Evolutionary conservation across 1,284 basidiomycete species (phyloP), one percentile per base, ranked within the genome.

Genomic region (Trichosporon ovoides): DNA sequence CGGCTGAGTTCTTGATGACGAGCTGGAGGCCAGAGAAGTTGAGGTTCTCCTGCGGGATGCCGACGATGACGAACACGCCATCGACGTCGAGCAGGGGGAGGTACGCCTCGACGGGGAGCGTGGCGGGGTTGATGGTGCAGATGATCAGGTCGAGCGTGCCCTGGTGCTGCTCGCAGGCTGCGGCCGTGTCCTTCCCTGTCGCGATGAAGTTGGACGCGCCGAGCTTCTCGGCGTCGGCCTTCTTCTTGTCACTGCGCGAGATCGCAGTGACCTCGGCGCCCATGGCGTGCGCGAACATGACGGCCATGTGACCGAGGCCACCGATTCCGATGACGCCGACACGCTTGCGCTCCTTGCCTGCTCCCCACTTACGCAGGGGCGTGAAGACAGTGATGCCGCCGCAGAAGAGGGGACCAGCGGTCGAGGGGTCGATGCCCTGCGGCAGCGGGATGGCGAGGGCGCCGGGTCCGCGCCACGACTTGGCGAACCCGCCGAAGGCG

Each of bases 401-500:
- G 58, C 78, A 80, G 24, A 81, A 68, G 71, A 80, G 76, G 10
- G 78, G 77, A 10, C 77, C 79, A 3, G 80, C 83, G 48, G 81
- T 67, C 48, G 82, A 81, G 3, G 81, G 79, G 55, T 81, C 78
- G 38, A 87, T 71, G 2, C 69, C 79, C 3, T 84, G 79, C 0
- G 86, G 86, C 55, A 88, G 82, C 13, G 80, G 80, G 73, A 87
- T 83, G 48, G 84, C 84, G 66, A 85, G 87, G 57, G 80, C 82
- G 13, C 65, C 55, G 9, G 68, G 66, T 51, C 68, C 68, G 38
- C 66, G 60, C 68, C 68, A 73, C 66, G 73, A 73, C 60, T 78
- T 77, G 38, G 78, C 59, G 74, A 77, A 10, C 74, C 79, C 20
- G 76, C 79, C 79, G 57, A 71, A 69, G 0, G 76, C 65, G 35